Percentiles rank a stretch among this genome's conserved stretches.
Conservation (phyloP, 2,329 filamentous ascomycete genomes). For the Fusarium ambrosium region DNA sequence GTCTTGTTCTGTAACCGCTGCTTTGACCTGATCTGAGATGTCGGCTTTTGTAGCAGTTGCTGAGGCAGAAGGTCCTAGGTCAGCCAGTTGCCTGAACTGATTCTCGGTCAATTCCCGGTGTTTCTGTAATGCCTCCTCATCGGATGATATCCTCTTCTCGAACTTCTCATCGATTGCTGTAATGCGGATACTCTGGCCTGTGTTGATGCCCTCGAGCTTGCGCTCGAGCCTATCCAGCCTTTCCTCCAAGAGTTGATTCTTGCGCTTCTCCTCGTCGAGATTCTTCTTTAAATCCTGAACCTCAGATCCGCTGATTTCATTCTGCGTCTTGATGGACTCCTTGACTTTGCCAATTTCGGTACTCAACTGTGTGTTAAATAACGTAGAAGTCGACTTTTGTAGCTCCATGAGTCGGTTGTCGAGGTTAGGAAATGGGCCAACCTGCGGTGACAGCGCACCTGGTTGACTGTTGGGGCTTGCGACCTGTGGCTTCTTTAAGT, state of each 20-base stretch:
- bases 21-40: not conserved
- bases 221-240: slow-evolving; percentile 42
- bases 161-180: slow-evolving; percentile 16
- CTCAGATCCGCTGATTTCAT: slow-evolving; percentile 8
- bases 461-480: slow-evolving; percentile 6
- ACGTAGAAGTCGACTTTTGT: slow-evolving; percentile 8
- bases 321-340: slow-evolving; percentile 1
- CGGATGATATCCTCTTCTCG: not conserved
- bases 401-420: slow-evolving; percentile 18
- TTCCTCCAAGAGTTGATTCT: slow-evolving; percentile 26
- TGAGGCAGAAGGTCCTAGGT: not conserved
- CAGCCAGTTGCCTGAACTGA: slow-evolving; percentile 9
- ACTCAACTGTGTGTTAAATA: slow-evolving; percentile 18
- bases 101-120: slow-evolving; percentile 2
- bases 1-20: slow-evolving; percentile 16
- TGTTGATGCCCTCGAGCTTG: slow-evolving; percentile 40
- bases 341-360: slow-evolving; percentile 34
- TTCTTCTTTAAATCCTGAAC: slow-evolving; percentile 21
- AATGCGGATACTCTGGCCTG: not conserved
- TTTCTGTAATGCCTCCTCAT: not conserved
- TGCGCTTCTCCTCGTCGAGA: slow-evolving; percentile 31
- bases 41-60: not conserved
- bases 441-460: not conserved
- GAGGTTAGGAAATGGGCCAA: not conserved
- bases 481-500: slow-evolving; percentile 4